These are phyloP conservation scores for Colletotrichum tamarilloi DNA, from an alignment of 2,329 filamentous ascomycete species.

Conservation along the genomic window DNA sequence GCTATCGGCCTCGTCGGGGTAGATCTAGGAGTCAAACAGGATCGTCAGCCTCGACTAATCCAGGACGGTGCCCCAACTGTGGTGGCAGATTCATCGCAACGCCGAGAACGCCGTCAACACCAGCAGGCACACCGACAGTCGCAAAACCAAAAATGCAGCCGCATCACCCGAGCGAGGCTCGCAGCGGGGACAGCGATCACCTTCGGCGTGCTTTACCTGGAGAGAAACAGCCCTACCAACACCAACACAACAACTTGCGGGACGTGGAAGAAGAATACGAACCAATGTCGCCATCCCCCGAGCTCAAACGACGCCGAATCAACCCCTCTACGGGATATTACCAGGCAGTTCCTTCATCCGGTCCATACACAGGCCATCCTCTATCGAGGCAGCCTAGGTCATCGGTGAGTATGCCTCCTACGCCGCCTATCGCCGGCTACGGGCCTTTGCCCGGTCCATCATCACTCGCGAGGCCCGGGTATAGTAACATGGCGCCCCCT, in stretches of 20 bases:
- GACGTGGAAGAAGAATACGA: constrained; percentile 51
- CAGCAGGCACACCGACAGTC: constrained; percentile 52
- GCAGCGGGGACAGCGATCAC: constrained; percentile 26
- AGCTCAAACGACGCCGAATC: constrained; percentile 72
- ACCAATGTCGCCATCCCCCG: constrained; percentile 58
- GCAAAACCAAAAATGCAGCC: constrained; percentile 40
- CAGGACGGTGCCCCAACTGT: constrained; percentile 76
- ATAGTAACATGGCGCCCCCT: constrained; percentile 64
- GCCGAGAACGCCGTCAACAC: constrained; percentile 67
- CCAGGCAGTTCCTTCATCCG: constrained; percentile 39
- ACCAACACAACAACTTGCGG: constrained; percentile 36
- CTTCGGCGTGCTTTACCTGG: constrained; percentile 26
- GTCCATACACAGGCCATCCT: constrained; percentile 28
- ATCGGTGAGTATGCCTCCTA: constrained; percentile 39
- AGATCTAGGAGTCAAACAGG: constrained; percentile 47
- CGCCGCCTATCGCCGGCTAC: constrained; percentile 41
- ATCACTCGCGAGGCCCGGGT: constrained; percentile 22
- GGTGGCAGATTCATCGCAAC: constrained; percentile 75
- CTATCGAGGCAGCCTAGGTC: constrained; percentile 26
- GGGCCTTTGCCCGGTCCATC: constrained; percentile 41
- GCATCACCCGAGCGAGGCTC: constrained; percentile 17
- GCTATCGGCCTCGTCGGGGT: constrained; percentile 85
- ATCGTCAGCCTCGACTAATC: constrained; percentile 57
- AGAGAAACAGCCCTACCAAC: constrained; percentile 28
- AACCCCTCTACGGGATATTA: constrained; percentile 55